phyloP scores from a whole-genome alignment of 352 stramenopile genomes.

The Proteromonas lacertae region DNA sequence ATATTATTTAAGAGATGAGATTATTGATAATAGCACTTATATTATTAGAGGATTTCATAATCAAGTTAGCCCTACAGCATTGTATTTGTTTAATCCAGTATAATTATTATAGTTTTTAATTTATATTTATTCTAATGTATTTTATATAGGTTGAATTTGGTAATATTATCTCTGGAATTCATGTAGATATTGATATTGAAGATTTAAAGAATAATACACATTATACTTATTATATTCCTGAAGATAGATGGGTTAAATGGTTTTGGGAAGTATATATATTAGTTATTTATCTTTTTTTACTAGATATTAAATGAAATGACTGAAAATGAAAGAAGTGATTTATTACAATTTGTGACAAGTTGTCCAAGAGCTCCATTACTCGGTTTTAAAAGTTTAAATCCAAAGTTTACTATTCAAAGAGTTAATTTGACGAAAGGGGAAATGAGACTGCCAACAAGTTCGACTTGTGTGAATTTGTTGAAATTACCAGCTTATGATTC shows the following conservation, averaged over 20 bases:
- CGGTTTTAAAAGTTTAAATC: slow-evolving; percentile 54
- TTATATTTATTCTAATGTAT: too few relatives aligned
- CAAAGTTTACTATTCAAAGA: slow-evolving; percentile 50
- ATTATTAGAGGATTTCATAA: slow-evolving; percentile 64
- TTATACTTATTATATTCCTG: too few relatives aligned
- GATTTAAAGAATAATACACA: too few relatives aligned
- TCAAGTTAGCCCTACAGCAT: slow-evolving; percentile 53
- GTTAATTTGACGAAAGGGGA: slow-evolving; percentile 18
- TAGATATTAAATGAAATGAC: slow-evolving; percentile 28
- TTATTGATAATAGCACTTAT: slow-evolving; percentile 31
- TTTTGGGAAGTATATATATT: too few relatives aligned
- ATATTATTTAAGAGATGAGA: slow-evolving; percentile 62
- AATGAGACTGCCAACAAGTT: slow-evolving; percentile 32
- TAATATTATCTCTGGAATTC: too few relatives aligned
- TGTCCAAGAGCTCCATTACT: slow-evolving; percentile 62
- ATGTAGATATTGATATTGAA: too few relatives aligned
- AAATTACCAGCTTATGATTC: slow-evolving; percentile 76
- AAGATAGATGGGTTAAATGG: too few relatives aligned
- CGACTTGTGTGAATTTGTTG: slow-evolving; percentile 86
- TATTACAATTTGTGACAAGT: slow-evolving; percentile 74
- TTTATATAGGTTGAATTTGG: too few relatives aligned
- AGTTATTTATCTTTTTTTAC: too few relatives aligned
- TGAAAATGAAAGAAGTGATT: slow-evolving; percentile 39
- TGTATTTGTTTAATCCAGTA: slow-evolving; percentile 67
- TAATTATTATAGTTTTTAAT: slow-evolving; percentile 82